Evolutionary conservation across 2,329 filamentous ascomycete species (phyloP).

Genomic region (Whalleya microplaca): DNA sequence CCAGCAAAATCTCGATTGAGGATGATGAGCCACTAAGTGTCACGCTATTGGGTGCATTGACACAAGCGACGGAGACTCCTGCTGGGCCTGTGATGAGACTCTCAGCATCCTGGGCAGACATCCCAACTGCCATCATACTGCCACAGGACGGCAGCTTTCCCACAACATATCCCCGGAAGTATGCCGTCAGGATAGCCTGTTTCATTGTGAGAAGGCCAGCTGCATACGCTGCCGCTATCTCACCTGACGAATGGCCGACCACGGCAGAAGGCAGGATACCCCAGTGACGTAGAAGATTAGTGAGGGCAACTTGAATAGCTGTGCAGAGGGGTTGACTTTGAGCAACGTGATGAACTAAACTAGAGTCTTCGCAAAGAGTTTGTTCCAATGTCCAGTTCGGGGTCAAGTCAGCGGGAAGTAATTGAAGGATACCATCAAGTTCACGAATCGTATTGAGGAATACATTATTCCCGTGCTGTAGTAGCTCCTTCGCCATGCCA

Average conservation of each 20-base stretch:
- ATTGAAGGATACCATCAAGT: conserved; percentile 13
- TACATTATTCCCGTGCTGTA: conserved; percentile 15
- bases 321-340: conserved; percentile 28
- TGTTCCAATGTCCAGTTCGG: conserved; percentile 22
- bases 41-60: conserved; percentile 23
- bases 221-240: conserved; percentile 48
- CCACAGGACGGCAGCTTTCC: background rate
- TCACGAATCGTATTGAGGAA: conserved; percentile 24
- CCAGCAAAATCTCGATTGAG: background rate
- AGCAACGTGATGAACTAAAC: conserved; percentile 7
- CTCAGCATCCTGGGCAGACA: background rate
- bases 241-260: conserved; percentile 39
- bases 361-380: conserved; percentile 5
- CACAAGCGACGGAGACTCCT: conserved; percentile 18
- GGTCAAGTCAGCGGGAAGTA: background rate
- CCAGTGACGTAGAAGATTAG: conserved; percentile 19
- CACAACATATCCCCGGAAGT: conserved; percentile 24
- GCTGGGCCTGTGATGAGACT: background rate
- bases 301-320: conserved; percentile 30
- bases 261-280: conserved; percentile 9
- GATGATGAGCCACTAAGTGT: conserved; percentile 13
- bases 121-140: conserved; percentile 3
- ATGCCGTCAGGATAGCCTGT: conserved; percentile 25
- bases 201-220: conserved; percentile 30
- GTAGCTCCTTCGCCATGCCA: conserved; percentile 36